Percentiles rank a stretch among this genome's conserved stretches.
phyloP scores from a whole-genome alignment of 2,329 filamentous ascomycete genomes.

The Ophiostoma populinum region DNA sequence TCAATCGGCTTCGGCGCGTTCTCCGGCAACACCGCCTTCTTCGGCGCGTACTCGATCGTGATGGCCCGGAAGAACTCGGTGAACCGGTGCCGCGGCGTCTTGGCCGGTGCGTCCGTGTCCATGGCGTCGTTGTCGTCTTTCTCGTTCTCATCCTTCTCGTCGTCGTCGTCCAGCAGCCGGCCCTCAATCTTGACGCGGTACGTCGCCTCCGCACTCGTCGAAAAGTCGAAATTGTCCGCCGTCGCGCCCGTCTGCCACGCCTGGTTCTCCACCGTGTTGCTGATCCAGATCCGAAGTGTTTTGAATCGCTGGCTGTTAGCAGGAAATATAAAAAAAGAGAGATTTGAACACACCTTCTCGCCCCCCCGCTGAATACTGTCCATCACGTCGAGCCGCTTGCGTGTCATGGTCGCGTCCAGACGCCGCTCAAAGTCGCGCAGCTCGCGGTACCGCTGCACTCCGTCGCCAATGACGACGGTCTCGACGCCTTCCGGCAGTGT shows the following conservation, averaged over 20 bases:
- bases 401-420: constrained; percentile 82
- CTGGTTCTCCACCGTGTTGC: constrained; percentile 87
- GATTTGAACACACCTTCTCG: constrained; percentile 7
- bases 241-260: constrained; percentile 66
- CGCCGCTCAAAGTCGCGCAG: constrained; percentile 75
- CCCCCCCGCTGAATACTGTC: constrained; percentile 56
- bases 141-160: constrained; percentile 15
- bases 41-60: constrained; percentile 50
- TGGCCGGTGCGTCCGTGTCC: constrained; percentile 36
- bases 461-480: constrained; percentile 64
- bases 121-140: constrained; percentile 35
- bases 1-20: constrained; percentile 37
- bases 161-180: constrained; percentile 55
- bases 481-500: constrained; percentile 84
- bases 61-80: constrained; percentile 75
- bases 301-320: constrained; percentile 42
- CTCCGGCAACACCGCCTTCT: constrained; percentile 17
- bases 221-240: constrained; percentile 70
- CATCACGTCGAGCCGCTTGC: constrained; percentile 80
- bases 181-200: constrained; percentile 91
- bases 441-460: constrained; percentile 64
- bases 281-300: constrained; percentile 84
- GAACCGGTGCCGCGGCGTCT: constrained; percentile 29
- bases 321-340: constrained; percentile 10
- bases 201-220: constrained; percentile 55